Evolutionary conservation across 352 stramenopile genomes (phyloP).

Genomic region (Phytophthora constricta): DNA sequence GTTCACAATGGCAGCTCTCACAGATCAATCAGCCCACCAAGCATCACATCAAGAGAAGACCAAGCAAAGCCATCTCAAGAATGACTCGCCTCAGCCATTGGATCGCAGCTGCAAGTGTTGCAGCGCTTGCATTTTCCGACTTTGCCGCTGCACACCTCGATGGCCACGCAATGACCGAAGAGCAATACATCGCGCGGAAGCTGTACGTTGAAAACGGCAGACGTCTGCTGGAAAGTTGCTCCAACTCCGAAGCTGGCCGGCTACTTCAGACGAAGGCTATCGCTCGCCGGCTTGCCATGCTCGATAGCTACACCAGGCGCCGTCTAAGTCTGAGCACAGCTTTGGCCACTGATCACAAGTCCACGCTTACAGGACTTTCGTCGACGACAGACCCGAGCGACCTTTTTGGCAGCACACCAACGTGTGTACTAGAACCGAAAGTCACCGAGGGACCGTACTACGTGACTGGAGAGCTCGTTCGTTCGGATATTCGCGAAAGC

Average conservation of each 20-base stretch:
- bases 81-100: conserved; percentile 15
- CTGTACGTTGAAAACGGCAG: conserved; percentile 23
- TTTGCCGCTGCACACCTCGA: conserved; percentile 4
- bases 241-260: conserved; percentile 13
- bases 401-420: conserved; percentile 16
- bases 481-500: conserved; percentile 27
- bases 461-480: conserved; percentile 28
- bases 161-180: conserved; percentile 1
- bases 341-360: conserved; percentile 26
- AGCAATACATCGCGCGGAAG: background rate
- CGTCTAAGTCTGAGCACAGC: conserved; percentile 21
- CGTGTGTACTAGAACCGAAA: conserved; percentile 25
- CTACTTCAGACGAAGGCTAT: conserved; percentile 20
- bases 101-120: conserved; percentile 1
- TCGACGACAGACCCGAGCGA: conserved; percentile 17
- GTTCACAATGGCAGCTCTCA: background rate
- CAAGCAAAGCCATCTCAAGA: background rate
- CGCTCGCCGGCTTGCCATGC: conserved; percentile 10
- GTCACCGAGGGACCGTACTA: conserved; percentile 38
- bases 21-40: background rate
- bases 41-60: too few species aligned
- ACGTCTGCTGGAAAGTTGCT: conserved; percentile 24
- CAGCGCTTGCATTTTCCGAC: conserved; percentile 3
- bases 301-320: conserved; percentile 13
- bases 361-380: conserved; percentile 20